These are phyloP conservation scores for Russula sp. DNA, from an alignment of 768 basidiomycete species.

Conservation along the genomic window DNA sequence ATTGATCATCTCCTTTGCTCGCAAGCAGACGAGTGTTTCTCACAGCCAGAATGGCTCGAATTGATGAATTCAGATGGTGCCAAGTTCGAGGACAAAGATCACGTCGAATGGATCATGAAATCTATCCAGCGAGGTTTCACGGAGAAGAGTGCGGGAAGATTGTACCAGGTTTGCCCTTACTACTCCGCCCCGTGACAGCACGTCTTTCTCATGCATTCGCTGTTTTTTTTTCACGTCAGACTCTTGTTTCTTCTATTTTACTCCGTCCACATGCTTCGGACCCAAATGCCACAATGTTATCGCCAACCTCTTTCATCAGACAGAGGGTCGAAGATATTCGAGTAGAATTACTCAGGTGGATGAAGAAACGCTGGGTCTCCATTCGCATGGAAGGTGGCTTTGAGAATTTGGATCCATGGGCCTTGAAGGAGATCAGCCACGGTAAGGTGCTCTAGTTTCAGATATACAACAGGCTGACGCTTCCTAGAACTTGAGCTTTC, in stretches of 20 bases:
- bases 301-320: slow-evolving; percentile 66
- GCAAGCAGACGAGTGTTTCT: slow-evolving; percentile 64
- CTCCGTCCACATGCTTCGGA: slow-evolving; percentile 64
- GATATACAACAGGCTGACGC: slow-evolving; percentile 4
- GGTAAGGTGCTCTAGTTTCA: slow-evolving; percentile 47
- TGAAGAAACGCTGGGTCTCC: slow-evolving; percentile 73
- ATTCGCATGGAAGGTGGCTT: slow-evolving; percentile 80
- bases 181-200: not conserved
- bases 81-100: slow-evolving; percentile 73
- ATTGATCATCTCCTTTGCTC: slow-evolving; percentile 61
- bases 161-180: slow-evolving; percentile 67
- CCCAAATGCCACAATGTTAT: slow-evolving; percentile 57
- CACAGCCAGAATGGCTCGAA: slow-evolving; percentile 65
- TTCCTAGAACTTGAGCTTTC: slow-evolving; percentile 73
- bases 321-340: slow-evolving; percentile 70
- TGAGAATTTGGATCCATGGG: slow-evolving; percentile 79
- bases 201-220: not conserved
- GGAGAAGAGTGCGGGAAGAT: slow-evolving; percentile 57
- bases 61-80: slow-evolving; percentile 72
- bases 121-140: slow-evolving; percentile 58
- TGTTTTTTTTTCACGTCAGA: slow-evolving; percentile 41
- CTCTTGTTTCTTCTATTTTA: slow-evolving; percentile 68
- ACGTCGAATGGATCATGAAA: slow-evolving; percentile 74
- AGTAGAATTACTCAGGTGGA: slow-evolving; percentile 64
- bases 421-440: slow-evolving; percentile 81